phyloP scores from a whole-genome alignment of 768 basidiomycete species.

The Hericium coralloides region DNA sequence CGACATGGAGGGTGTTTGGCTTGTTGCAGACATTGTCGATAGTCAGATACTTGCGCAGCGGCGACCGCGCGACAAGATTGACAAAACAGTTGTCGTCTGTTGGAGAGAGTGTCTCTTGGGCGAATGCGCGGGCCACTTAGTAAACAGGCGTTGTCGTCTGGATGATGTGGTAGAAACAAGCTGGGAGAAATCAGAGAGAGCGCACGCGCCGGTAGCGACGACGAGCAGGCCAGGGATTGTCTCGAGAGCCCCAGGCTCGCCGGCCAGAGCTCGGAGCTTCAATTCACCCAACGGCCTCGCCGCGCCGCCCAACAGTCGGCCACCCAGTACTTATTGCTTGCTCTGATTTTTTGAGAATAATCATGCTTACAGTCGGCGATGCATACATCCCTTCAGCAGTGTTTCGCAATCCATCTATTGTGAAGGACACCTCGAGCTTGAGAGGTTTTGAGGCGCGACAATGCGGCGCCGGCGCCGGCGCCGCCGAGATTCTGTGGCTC shows the following conservation, averaged over 20 bases:
- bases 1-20: constrained; percentile 25
- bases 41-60: neutral
- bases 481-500: neutral
- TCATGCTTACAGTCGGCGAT: neutral
- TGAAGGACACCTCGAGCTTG: neutral
- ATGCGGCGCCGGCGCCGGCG: neutral
- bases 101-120: too few relatives aligned
- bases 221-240: neutral
- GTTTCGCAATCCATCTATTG: neutral
- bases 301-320: neutral
- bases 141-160: too few relatives aligned
- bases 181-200: neutral
- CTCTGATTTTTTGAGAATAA: neutral
- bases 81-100: too few relatives aligned
- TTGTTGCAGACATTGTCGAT: constrained; percentile 9
- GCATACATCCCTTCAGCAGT: neutral
- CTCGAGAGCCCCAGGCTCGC: neutral
- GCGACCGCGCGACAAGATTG: neutral
- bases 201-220: neutral
- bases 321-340: neutral
- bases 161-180: neutral
- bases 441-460: neutral
- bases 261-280: neutral
- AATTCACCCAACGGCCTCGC: neutral
- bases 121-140: too few relatives aligned